Evolutionary conservation across 805 yeast species (phyloP).

Genomic region (Cyberlindnera mississippiensis): DNA sequence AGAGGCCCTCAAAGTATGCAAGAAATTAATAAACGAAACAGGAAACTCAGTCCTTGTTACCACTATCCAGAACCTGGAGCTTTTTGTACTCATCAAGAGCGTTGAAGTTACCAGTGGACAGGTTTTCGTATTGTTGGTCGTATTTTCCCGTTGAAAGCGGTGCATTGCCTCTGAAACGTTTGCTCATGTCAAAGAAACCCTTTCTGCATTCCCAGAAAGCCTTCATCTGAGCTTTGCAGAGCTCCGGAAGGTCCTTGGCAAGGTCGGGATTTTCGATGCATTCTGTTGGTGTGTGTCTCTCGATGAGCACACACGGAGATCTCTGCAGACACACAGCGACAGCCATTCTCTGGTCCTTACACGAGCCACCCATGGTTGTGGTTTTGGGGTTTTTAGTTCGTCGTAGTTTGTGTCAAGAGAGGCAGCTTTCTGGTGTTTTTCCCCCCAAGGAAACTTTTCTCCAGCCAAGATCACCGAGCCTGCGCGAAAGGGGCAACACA

Average conservation of each 20-base stretch:
- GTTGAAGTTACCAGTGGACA: slow-evolving; percentile 78
- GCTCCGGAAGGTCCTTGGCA: slow-evolving; percentile 73
- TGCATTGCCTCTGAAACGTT: slow-evolving; percentile 90
- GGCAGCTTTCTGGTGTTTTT: too few relatives aligned
- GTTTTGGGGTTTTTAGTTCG: not conserved
- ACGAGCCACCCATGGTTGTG: slow-evolving; percentile 38
- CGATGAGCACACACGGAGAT: slow-evolving; percentile 91
- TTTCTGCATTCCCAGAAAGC: slow-evolving; percentile 87
- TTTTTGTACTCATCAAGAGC: slow-evolving; percentile 77
- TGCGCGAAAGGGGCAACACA: too few relatives aligned
- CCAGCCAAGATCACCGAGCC: not conserved
- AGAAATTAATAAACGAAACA: too few relatives aligned
- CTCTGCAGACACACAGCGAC: slow-evolving; percentile 93
- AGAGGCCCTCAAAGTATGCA: too few relatives aligned
- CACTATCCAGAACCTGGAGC: slow-evolving; percentile 56
- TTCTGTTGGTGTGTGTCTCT: slow-evolving; percentile 84
- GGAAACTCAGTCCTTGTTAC: slow-evolving; percentile 32
- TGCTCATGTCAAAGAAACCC: slow-evolving; percentile 88
- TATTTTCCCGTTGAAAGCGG: slow-evolving; percentile 89
- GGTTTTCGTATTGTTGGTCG: slow-evolving; percentile 79
- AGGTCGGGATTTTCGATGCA: slow-evolving; percentile 81
- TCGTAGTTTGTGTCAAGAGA: too few relatives aligned
- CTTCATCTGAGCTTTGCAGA: slow-evolving; percentile 78
- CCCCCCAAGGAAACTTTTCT: not conserved
- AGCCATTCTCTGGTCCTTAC: slow-evolving; percentile 92